A percentile compares a stretch with the other conserved stretches of the same genome.
Conservation (phyloP, 2,329 filamentous ascomycete genomes). For the Fusarium sp. region DNA sequence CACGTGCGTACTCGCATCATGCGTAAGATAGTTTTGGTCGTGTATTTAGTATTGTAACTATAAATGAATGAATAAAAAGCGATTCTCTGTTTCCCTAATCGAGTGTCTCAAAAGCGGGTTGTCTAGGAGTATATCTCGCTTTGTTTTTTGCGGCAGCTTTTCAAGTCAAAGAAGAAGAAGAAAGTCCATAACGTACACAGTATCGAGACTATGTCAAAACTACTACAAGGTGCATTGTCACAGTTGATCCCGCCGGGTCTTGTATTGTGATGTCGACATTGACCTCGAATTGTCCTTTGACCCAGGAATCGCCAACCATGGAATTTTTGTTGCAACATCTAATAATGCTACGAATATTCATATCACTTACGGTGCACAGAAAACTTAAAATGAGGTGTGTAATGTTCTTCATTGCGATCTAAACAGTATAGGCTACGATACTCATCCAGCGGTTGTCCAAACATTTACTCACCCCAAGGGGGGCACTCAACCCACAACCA, state of each 20-base stretch:
- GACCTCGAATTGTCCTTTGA: not conserved
- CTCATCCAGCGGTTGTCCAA: not conserved
- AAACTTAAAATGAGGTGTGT: not conserved
- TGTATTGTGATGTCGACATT: not conserved
- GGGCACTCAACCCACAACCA: not conserved
- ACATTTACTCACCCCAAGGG: constrained; percentile 10
- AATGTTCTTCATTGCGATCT: not conserved
- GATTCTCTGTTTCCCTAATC: not conserved
- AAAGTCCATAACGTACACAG: not conserved
- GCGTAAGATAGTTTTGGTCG: constrained; percentile 6
- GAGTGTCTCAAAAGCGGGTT: not conserved
- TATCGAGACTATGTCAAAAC: not conserved
- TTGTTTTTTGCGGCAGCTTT: not conserved
- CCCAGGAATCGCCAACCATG: not conserved
- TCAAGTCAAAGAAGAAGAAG: not conserved
- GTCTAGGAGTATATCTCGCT: not conserved
- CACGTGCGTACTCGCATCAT: constrained; percentile 51
- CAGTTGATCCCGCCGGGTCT: not conserved
- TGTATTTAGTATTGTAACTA: constrained; percentile 4
- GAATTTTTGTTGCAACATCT: not conserved
- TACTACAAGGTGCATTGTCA: not conserved
- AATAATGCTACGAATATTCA: not conserved
- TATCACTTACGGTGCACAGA: not conserved
- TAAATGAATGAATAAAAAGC: constrained; percentile 39
- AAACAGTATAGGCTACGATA: not conserved